phyloP scores from a whole-genome alignment of 208 protist genomes.

The Acanthamoeba castellanii region DNA sequence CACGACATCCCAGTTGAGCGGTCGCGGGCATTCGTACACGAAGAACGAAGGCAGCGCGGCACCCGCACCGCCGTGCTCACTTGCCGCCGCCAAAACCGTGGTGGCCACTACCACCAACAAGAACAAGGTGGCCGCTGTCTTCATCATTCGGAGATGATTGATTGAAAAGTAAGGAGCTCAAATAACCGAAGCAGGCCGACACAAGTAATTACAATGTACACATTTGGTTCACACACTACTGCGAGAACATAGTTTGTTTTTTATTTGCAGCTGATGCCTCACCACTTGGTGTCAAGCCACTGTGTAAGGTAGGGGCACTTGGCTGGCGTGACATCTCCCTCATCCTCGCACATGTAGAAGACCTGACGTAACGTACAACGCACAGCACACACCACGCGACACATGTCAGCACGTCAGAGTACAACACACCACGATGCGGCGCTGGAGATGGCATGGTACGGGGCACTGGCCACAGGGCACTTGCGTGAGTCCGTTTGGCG shows the following conservation, averaged over 20 bases:
- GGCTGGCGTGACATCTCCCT: conserved; percentile 82
- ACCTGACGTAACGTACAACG: background rate
- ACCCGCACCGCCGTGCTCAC: background rate
- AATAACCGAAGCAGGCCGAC: too few relatives aligned
- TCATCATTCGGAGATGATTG: too few relatives aligned
- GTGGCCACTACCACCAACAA: background rate
- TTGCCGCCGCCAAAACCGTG: background rate
- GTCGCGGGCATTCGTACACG: background rate
- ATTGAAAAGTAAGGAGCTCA: too few relatives aligned
- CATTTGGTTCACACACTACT: background rate
- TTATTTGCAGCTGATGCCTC: too few relatives aligned
- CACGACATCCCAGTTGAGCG: conserved; percentile 8
- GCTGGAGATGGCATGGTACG: conserved; percentile 39
- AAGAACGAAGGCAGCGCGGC: background rate
- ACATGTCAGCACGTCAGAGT: background rate
- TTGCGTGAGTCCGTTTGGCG: conserved; percentile 80
- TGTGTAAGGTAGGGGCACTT: conserved; percentile 84
- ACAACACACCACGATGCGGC: background rate
- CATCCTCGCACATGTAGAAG: conserved; percentile 82
- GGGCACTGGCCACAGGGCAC: conserved; percentile 87
- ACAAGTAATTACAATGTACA: too few relatives aligned
- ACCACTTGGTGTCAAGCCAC: conserved; percentile 81
- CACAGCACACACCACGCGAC: background rate
- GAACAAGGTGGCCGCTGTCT: too few relatives aligned
- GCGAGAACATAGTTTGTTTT: background rate